phyloP scores from a whole-genome alignment of 1,139 yeast species.

The Hansenula sp. region DNA sequence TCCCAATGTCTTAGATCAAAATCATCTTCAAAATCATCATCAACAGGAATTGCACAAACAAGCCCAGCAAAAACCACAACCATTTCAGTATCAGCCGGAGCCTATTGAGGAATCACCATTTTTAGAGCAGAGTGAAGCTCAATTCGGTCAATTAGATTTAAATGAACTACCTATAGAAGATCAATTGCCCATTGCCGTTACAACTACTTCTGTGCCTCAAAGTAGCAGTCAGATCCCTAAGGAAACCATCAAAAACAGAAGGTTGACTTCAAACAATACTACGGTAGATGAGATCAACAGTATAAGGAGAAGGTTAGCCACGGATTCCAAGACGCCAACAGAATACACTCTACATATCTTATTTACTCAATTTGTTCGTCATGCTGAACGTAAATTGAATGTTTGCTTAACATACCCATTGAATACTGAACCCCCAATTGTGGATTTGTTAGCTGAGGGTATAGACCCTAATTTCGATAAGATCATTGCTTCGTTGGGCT shows the following conservation, averaged over 20 bases:
- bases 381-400: slow-evolving; percentile 83
- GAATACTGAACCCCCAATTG: slow-evolving; percentile 75
- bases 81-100: too few species aligned
- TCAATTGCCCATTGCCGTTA: neutral
- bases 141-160: neutral
- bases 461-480: slow-evolving; percentile 83
- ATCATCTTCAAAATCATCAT: too few species aligned
- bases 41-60: neutral
- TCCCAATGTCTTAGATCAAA: slow-evolving; percentile 2
- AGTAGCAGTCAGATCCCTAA: neutral
- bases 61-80: slow-evolving; percentile 3
- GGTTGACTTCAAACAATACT: slow-evolving; percentile 8
- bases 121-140: neutral
- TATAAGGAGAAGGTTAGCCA: slow-evolving; percentile 36
- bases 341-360: slow-evolving; percentile 92
- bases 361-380: slow-evolving; percentile 92
- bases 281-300: slow-evolving; percentile 18
- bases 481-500: slow-evolving; percentile 81
- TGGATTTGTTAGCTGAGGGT: slow-evolving; percentile 81
- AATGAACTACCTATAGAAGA: neutral
- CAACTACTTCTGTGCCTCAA: neutral
- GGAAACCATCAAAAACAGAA: slow-evolving; percentile 4
- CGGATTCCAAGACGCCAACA: slow-evolving; percentile 76
- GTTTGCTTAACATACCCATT: slow-evolving; percentile 67
- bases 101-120: neutral